phyloP scores from a whole-genome alignment of 768 basidiomycete species.

The Lentinula edodes region DNA sequence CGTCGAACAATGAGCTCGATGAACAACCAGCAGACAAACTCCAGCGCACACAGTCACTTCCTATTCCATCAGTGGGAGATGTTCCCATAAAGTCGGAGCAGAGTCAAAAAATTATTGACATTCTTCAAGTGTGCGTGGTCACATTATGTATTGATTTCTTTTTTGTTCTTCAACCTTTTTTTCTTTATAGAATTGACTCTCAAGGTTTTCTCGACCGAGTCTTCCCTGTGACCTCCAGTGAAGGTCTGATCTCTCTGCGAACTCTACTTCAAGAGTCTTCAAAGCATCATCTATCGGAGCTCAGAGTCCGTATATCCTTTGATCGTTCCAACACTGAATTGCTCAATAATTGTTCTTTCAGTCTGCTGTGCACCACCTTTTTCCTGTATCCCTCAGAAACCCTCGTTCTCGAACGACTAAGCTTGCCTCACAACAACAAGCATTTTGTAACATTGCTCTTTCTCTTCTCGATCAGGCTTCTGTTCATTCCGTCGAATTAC shows the following conservation, averaged over 20 bases:
- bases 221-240: constrained; percentile 50
- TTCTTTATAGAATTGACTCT: constrained; percentile 49
- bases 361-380: constrained; percentile 62
- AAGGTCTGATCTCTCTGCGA: constrained; percentile 44
- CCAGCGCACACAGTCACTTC: constrained; percentile 27
- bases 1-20: constrained; percentile 27
- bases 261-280: constrained; percentile 49
- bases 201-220: constrained; percentile 80
- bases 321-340: constrained; percentile 7
- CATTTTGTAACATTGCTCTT: constrained; percentile 69
- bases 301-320: constrained; percentile 43
- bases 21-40: constrained; percentile 49
- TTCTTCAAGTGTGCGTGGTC: constrained; percentile 43
- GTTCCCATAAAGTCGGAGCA: constrained; percentile 36
- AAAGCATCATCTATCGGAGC: constrained; percentile 45
- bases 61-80: constrained; percentile 37
- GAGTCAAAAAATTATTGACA: constrained; percentile 48
- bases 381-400: constrained; percentile 56
- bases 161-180: constrained; percentile 5
- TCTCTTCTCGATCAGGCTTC: constrained; percentile 72
- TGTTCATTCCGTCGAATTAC: constrained; percentile 34
- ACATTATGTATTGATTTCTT: neutral
- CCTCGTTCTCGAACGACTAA: constrained; percentile 59
- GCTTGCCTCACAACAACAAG: constrained; percentile 62
- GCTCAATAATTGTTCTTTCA: constrained; percentile 18